Conservation (phyloP, 768 basidiomycete species). For the Leccinum rimulosum region DNA sequence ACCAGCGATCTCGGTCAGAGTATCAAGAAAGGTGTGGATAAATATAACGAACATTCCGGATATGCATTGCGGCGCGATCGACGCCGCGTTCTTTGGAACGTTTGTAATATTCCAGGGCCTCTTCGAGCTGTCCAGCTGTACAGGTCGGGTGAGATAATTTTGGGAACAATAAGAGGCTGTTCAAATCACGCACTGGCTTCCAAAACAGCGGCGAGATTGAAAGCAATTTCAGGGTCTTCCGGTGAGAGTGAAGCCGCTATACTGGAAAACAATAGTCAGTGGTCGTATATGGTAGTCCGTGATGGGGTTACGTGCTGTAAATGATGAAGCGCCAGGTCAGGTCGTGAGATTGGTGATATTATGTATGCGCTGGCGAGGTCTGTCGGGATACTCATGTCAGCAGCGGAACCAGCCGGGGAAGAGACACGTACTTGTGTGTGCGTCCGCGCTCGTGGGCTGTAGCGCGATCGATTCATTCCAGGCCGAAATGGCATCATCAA, state of each 20-base stretch:
- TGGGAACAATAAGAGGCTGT: constrained; percentile 35
- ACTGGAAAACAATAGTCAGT: constrained; percentile 45
- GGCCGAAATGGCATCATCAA: constrained; percentile 77
- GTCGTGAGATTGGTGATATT: constrained; percentile 72
- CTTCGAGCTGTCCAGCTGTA: constrained; percentile 74
- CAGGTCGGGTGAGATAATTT: constrained; percentile 30
- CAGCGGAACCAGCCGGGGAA: constrained; percentile 18
- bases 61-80: constrained; percentile 78
- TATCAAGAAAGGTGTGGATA: constrained; percentile 17
- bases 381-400: constrained; percentile 34
- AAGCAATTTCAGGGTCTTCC: constrained; percentile 88
- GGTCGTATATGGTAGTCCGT: constrained; percentile 28
- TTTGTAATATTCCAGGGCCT: constrained; percentile 80
- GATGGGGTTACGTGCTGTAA: constrained; percentile 53
- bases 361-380: constrained; percentile 90
- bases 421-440: constrained; percentile 72
- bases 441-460: constrained; percentile 81
- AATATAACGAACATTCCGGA: constrained; percentile 64
- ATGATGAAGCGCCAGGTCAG: constrained; percentile 85
- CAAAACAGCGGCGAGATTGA: constrained; percentile 87
- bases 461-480: constrained; percentile 85
- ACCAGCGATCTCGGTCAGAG: constrained; percentile 12
- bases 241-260: constrained; percentile 81
- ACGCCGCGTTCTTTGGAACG: constrained; percentile 75
- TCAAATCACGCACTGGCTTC: constrained; percentile 69